phyloP scores from a whole-genome alignment of 257 asterid species.

The Scutellaria barbata region DNA sequence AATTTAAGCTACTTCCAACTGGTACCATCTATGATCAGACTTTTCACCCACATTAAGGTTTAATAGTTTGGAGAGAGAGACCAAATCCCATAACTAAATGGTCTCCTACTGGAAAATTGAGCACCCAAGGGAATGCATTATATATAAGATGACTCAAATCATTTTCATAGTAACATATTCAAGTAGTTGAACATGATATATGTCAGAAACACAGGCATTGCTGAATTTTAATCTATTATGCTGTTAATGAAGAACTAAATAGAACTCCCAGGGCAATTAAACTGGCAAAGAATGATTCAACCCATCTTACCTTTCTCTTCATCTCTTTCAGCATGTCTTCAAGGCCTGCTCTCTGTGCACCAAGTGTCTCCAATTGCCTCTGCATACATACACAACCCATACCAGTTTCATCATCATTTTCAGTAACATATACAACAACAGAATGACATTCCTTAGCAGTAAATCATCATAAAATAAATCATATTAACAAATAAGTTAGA shows the following conservation, averaged over 20 bases:
- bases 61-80: slow-evolving; percentile 2
- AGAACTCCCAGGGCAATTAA: slow-evolving; percentile 8
- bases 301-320: slow-evolving; percentile 84
- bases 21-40: not conserved
- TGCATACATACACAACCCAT: slow-evolving; percentile 45
- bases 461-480: slow-evolving; percentile 21
- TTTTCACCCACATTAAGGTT: not conserved
- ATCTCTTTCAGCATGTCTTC: slow-evolving; percentile 99
- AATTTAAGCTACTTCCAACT: slow-evolving; percentile 18
- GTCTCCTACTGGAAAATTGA: not conserved
- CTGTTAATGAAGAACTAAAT: slow-evolving; percentile 26
- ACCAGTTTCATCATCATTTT: slow-evolving; percentile 30
- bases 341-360: slow-evolving; percentile 97
- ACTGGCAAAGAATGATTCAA: slow-evolving; percentile 21
- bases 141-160: slow-evolving; percentile 10
- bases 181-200: not conserved
- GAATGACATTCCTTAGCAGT: slow-evolving; percentile 9
- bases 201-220: slow-evolving; percentile 2
- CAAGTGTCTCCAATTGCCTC: slow-evolving; percentile 96
- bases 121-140: slow-evolving; percentile 11
- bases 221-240: slow-evolving; percentile 4
- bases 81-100: slow-evolving; percentile 1
- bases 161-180: slow-evolving; percentile 1
- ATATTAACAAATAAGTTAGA: not conserved
- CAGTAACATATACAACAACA: not conserved